Base-by-base conservation (phyloP, 208 protist genomes). In the Borovskyia barvae region DNA sequence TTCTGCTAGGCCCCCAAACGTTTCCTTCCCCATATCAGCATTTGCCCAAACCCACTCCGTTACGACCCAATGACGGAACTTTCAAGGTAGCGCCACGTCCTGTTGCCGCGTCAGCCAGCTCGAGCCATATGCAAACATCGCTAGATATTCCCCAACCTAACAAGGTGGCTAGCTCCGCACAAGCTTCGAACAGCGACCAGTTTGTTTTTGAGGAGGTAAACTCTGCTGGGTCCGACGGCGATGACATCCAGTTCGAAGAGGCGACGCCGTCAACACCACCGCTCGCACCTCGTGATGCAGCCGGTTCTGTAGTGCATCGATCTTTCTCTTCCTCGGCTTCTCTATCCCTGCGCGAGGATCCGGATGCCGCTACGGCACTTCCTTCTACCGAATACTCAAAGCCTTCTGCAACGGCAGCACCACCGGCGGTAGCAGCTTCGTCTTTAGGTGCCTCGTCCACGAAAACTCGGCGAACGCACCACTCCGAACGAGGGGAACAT, bases 171-270 rank as follows among this genome's bases (percentile, higher is more conserved):
- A 8, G 40, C 12, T 17, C 1, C 12, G 5, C 8, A 36, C 50
- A 43, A 12, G 11, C 20, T n/a, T 41, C 32, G 33, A 9, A 45
- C 14, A 43, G 33, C 50, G 49, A 72, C 25, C 43, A 72, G 8
- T 0, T 61, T 12, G 11, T 35, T 12, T 61, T 66, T 8, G n/a
- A 48, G 17, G 51, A 59, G 45, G 66, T 66, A 4, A 39, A 36
- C 14, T 24, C 20, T 40, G 36, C 24, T 40, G 35, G n/a, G 6
- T 29, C 32, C 1, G 40, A 57, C 33, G 56, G 32, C 22, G 51
- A 46, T 9, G 66, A 72, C n/a, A 66, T 72, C 42, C 50, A 72
- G 37, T 72, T 72, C 37, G 57, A 72, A 24, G 66, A 66, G 58
- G 56, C 19, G 17, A n/a, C 58, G 19, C 37, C 43, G 33, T 29